Evolutionary conservation across 257 asterid genomes (phyloP), one percentile per base, ranked within the genome.

Genomic region (Jacaranda mimosifolia): DNA sequence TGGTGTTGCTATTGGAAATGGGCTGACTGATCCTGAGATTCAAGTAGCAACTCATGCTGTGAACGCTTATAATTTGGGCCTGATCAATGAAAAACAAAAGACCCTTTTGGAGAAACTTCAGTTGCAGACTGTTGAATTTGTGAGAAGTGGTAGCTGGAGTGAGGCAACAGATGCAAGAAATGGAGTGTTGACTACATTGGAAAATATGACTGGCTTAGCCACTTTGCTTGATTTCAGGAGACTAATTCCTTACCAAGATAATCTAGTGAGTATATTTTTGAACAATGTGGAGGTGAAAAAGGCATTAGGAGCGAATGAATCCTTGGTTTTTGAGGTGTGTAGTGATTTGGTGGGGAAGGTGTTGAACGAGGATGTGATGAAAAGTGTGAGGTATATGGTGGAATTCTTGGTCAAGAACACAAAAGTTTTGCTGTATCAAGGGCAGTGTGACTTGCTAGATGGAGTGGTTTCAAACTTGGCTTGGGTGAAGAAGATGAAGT

Each of bases 1-100:
- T 3, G 97, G 98, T 18, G 87, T 94, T 52, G 98, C 92, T 4
- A 89, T 92, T 10, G 98, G 98, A 11, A 92, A 94, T 77, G 96
- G 97, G 6, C 72, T 94, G 64, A 91, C 94, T 48, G 91, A 94
- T 81, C 98, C 97, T 2, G 84, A 82, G 26, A 58, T 85, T 4
- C 98, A 94, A 82, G 96, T 92, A 18, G 81, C 83, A 9, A 88
- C 90, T 81, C 96, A 94, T 82, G 97, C 92, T 78, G 74, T 85
- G 36, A 83, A 81, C 63, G 83, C 92, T 5, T 91, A 83, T 59
- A 85, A 92, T 39, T 32, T 88, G 49, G 97, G 97, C 1, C 40
- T 92, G 69, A 86, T 94, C 14, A 94, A 92, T 60, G 96, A 87
- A 3, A 88, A 90, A 56, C 94, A 92, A 58, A 87, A 15, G 75